Conservation (phyloP, 2,329 filamentous ascomycete genomes). For the Aspergillus vadensis region DNA sequence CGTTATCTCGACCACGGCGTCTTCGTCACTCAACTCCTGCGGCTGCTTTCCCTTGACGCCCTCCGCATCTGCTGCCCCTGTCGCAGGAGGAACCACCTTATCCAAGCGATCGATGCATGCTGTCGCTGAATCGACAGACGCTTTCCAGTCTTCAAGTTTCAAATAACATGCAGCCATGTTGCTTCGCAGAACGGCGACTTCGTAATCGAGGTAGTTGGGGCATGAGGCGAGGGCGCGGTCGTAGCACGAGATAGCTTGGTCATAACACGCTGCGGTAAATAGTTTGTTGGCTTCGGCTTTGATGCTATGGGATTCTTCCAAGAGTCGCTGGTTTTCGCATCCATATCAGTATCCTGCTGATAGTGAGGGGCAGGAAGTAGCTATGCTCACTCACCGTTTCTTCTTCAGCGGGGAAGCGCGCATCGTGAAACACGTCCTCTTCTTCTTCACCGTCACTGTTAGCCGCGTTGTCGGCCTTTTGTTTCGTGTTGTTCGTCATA, state of each 20-base stretch:
- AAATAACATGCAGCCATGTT: slow-evolving; percentile 90
- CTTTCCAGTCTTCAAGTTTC: slow-evolving; percentile 82
- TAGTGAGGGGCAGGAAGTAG: slow-evolving; percentile 3
- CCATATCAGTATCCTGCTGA: slow-evolving; percentile 10
- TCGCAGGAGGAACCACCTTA: slow-evolving; percentile 54
- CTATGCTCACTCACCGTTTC: slow-evolving; percentile 44
- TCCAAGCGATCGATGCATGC: slow-evolving; percentile 73
- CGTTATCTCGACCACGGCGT: slow-evolving; percentile 53
- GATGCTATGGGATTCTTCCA: slow-evolving; percentile 69
- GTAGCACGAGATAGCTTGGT: slow-evolving; percentile 79
- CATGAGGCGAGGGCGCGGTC: slow-evolving; percentile 76
- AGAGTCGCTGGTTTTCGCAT: slow-evolving; percentile 55
- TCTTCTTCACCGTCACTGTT: slow-evolving; percentile 36
- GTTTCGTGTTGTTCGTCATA: slow-evolving; percentile 17
- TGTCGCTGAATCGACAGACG: slow-evolving; percentile 73
- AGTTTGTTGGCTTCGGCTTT: slow-evolving; percentile 77
- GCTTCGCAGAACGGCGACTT: slow-evolving; percentile 80
- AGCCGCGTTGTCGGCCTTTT: slow-evolving; percentile 11
- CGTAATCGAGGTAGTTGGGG: slow-evolving; percentile 83
- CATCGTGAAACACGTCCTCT: slow-evolving; percentile 46
- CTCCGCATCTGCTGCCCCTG: slow-evolving; percentile 25
- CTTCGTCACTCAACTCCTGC: slow-evolving; percentile 12
- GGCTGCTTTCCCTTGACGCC: slow-evolving; percentile 19
- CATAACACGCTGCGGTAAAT: slow-evolving; percentile 72
- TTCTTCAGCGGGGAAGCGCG: slow-evolving; percentile 50